Evolutionary conservation across 805 yeast species (phyloP).

Genomic region (Barnettozyma californica): DNA sequence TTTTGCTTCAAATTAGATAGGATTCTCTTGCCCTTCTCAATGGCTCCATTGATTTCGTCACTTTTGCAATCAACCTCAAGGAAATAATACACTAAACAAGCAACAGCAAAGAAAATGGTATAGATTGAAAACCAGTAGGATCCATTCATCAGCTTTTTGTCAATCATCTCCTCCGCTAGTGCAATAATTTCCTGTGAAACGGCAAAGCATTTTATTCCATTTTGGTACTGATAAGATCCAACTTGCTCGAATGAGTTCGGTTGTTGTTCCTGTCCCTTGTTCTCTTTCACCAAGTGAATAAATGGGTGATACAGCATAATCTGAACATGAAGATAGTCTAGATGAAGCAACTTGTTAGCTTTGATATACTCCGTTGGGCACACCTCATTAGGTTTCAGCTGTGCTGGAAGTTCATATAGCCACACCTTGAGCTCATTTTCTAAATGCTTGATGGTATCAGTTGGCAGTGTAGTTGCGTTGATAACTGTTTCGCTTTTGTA

Average conservation of each 20-base stretch:
- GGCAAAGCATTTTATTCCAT: constrained; percentile 80
- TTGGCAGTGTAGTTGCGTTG: constrained; percentile 2
- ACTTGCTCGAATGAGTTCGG: neutral
- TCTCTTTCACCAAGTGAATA: constrained; percentile 51
- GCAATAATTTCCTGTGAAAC: constrained; percentile 79
- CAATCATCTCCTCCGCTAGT: constrained; percentile 74
- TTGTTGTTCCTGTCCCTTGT: constrained; percentile 3
- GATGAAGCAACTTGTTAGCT: constrained; percentile 71
- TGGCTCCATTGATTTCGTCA: constrained; percentile 54
- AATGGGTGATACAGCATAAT: constrained; percentile 85
- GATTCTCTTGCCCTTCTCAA: constrained; percentile 73
- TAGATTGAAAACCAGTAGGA: constrained; percentile 94
- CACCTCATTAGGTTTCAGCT: constrained; percentile 54
- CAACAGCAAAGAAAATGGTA: constrained; percentile 88
- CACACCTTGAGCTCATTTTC: constrained; percentile 72
- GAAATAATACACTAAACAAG: constrained; percentile 73
- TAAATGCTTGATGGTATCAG: constrained; percentile 53
- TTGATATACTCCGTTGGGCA: constrained; percentile 45
- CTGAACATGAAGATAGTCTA: constrained; percentile 75
- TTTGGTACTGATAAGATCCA: constrained; percentile 45
- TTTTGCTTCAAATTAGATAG: constrained; percentile 64
- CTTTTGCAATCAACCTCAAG: constrained; percentile 44
- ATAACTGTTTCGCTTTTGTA: constrained; percentile 55
- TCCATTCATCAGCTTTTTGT: constrained; percentile 67
- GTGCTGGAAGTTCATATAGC: constrained; percentile 66